Conservation (phyloP, 2,329 filamentous ascomycete genomes). For the Apiospora hydei region DNA sequence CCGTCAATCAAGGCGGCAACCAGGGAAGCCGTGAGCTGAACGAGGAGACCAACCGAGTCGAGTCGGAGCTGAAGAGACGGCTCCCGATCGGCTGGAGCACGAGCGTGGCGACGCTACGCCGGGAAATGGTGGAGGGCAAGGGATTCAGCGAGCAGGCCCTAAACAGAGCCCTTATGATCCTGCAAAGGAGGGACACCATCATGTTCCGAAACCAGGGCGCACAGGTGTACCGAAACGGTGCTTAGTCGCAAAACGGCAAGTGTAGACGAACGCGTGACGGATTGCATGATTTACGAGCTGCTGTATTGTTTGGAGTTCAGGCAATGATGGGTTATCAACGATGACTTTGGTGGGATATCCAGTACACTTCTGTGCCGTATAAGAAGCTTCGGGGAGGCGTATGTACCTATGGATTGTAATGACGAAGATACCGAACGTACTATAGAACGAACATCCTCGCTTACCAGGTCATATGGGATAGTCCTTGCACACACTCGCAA, state of each 20-base stretch:
- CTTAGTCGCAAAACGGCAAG: slow-evolving; percentile 48
- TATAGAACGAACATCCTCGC: neutral
- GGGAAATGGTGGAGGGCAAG: slow-evolving; percentile 91
- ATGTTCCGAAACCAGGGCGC: slow-evolving; percentile 80
- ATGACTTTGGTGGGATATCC: slow-evolving; percentile 14
- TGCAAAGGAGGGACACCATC: slow-evolving; percentile 88
- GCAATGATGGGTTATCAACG: slow-evolving; percentile 2
- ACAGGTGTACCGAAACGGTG: slow-evolving; percentile 77
- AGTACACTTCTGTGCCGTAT: neutral
- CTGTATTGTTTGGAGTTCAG: slow-evolving; percentile 26
- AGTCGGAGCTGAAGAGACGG: slow-evolving; percentile 85
- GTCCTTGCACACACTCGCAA: neutral
- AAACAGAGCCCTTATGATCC: slow-evolving; percentile 81
- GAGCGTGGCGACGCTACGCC: slow-evolving; percentile 81
- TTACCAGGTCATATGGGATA: neutral
- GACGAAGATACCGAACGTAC: slow-evolving; percentile 1
- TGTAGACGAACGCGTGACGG: slow-evolving; percentile 3
- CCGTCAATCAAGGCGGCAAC: slow-evolving; percentile 87
- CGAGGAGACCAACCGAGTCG: slow-evolving; percentile 86
- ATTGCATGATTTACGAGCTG: slow-evolving; percentile 24
- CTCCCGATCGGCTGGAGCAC: slow-evolving; percentile 97
- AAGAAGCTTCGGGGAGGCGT: neutral
- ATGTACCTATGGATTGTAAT: slow-evolving; percentile 10
- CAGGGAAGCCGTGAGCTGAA: slow-evolving; percentile 87
- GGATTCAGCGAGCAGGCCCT: slow-evolving; percentile 89